Conservation (phyloP, 1,284 basidiomycete species). For the Apiotrichum domesticum region DNA sequence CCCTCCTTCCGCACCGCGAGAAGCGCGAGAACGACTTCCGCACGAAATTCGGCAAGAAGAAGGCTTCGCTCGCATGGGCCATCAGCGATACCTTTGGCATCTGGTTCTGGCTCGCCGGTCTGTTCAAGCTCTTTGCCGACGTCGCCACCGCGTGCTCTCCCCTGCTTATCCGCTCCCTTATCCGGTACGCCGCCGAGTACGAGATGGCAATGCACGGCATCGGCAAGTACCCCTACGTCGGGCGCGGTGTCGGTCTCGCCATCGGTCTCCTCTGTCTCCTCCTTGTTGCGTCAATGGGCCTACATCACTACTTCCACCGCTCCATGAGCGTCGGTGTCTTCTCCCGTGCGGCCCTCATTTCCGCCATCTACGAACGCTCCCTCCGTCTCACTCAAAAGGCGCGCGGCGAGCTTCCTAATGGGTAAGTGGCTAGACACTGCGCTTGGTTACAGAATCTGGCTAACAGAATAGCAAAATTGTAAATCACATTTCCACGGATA, state of each 20-base stretch:
- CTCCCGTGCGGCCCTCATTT: conserved; percentile 77
- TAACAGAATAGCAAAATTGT: not conserved
- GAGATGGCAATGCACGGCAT: conserved; percentile 53
- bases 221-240: conserved; percentile 53
- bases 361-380: conserved; percentile 76
- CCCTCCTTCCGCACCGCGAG: conserved; percentile 28
- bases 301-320: conserved; percentile 62
- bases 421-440: conserved; percentile 47
- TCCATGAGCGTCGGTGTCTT: conserved; percentile 69
- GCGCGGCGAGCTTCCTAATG: conserved; percentile 74
- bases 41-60: conserved; percentile 56
- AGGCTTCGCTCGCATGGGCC: conserved; percentile 64
- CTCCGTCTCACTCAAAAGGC: conserved; percentile 72
- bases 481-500: conserved; percentile 61
- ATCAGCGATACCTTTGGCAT: conserved; percentile 75
- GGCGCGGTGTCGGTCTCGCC: conserved; percentile 67
- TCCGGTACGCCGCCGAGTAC: conserved; percentile 65
- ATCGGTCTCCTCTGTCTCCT: conserved; percentile 68
- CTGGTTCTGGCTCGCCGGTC: conserved; percentile 74
- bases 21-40: conserved; percentile 35
- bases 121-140: conserved; percentile 70
- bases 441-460: too few relatives aligned
- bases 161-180: conserved; percentile 71
- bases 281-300: conserved; percentile 60
- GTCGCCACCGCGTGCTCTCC: conserved; percentile 67